Conservation (phyloP, 805 yeast species). For the Candida stauntonica region DNA sequence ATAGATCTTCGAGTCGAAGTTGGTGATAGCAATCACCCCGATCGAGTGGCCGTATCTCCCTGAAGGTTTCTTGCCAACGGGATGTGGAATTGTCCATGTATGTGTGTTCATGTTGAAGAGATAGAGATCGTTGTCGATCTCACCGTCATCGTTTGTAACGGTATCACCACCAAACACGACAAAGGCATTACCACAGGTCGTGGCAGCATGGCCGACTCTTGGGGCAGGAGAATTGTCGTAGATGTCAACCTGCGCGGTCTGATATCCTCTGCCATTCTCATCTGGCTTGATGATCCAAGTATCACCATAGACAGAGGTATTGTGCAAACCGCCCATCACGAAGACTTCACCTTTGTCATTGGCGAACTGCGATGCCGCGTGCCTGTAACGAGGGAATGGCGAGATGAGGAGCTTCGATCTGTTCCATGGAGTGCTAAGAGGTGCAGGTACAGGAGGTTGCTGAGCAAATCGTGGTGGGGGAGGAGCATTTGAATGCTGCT, state of each 20-base stretch:
- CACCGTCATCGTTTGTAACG: conserved; percentile 66
- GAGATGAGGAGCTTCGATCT: conserved; percentile 60
- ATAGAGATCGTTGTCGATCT: conserved; percentile 85
- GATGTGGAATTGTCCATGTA: conserved; percentile 77
- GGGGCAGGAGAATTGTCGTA: conserved; percentile 87
- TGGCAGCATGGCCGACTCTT: conserved; percentile 92
- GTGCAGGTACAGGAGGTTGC: conserved; percentile 18
- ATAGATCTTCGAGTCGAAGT: conserved; percentile 58
- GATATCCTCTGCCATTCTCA: conserved; percentile 26
- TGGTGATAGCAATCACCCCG: conserved; percentile 62
- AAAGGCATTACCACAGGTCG: conserved; percentile 90
- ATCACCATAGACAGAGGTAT: conserved; percentile 89
- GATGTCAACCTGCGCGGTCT: conserved; percentile 57
- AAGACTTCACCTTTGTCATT: conserved; percentile 79
- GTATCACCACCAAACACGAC: conserved; percentile 97
- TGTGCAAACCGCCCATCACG: conserved; percentile 93
- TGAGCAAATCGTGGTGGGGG: conserved; percentile 9
- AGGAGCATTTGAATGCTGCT: conserved; percentile 5
- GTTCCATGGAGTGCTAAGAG: conserved; percentile 55
- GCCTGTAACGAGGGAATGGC: conserved; percentile 94
- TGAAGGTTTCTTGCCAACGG: conserved; percentile 70
- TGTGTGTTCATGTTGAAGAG: conserved; percentile 75
- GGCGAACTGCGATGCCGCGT: conserved; percentile 72
- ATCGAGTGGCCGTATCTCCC: conserved; percentile 96
- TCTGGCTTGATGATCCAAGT: conserved; percentile 80